phyloP scores from a whole-genome alignment of 2,329 filamentous ascomycete genomes.

The Scytalidium sp. region DNA sequence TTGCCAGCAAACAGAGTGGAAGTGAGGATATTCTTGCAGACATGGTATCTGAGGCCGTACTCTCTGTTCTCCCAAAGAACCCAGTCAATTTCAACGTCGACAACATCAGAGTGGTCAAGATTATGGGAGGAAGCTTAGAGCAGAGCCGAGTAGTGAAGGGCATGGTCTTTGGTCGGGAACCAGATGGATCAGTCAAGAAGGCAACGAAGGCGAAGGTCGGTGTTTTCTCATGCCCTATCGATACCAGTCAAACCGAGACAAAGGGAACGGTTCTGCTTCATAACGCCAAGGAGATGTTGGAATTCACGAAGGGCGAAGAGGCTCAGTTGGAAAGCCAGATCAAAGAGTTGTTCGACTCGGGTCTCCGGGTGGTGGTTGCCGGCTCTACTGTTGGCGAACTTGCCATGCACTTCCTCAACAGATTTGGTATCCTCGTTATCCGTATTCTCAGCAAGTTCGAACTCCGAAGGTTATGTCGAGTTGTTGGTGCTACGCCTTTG shows the following conservation, averaged over 20 bases:
- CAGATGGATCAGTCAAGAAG: constrained; percentile 90
- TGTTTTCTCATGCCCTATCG: constrained; percentile 94
- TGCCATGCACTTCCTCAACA: constrained; percentile 96
- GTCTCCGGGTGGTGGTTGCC: constrained; percentile 85
- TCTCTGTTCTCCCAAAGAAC: constrained; percentile 94
- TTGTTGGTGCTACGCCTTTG: constrained; percentile 94
- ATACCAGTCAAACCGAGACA: constrained; percentile 94
- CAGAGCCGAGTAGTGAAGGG: constrained; percentile 94
- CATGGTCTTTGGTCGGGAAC: constrained; percentile 97
- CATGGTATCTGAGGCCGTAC: constrained; percentile 79
- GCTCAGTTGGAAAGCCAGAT: constrained; percentile 83
- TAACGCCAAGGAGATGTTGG: constrained; percentile 97
- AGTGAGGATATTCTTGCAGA: constrained; percentile 84
- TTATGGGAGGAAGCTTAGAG: constrained; percentile 94
- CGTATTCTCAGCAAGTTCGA: constrained; percentile 99
- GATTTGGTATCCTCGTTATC: constrained; percentile 92
- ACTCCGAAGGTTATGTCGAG: constrained; percentile 88
- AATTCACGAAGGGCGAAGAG: constrained; percentile 98
- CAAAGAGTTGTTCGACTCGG: constrained; percentile 95
- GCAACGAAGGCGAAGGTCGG: constrained; percentile 90
- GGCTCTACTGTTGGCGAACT: constrained; percentile 94
- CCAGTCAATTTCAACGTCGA: constrained; percentile 96
- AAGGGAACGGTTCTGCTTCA: constrained; percentile 97
- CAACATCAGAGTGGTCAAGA: constrained; percentile 98
- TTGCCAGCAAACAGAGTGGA: constrained; percentile 95